Base-by-base conservation (phyloP, 2,329 filamentous ascomycete genomes). In the Beauveria sp. region DNA sequence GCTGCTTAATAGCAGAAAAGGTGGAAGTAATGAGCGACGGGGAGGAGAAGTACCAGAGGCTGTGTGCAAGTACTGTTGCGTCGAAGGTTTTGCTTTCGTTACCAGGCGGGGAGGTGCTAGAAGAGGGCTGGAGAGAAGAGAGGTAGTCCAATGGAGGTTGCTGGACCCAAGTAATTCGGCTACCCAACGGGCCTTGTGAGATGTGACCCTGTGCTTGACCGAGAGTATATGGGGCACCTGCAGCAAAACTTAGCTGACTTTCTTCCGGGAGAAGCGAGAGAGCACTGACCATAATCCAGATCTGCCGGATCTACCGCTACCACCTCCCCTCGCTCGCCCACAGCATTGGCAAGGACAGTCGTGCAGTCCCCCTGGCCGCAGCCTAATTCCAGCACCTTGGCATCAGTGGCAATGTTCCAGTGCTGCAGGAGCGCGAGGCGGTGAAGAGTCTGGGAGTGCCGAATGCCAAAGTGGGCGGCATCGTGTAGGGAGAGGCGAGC, bases 301-400 rank as follows among this genome's bases (percentile, higher is more conserved):
- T 71, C 66, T 0, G 76, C 80, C 0, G 80, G 80, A 70, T 84
- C 81, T 34, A 82, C 66, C 2, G 78, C 80, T 47, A 75, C 74
- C 9, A 82, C 70, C 46, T 67, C 68, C 0, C 79, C 78, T 1
- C 66, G 26, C 14, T 72, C 65, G 8, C 76, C 75, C 2, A 80
- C 73, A 24, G 61, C 73, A 66, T 73, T 66, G 46, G 81, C 81
- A 24, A 84, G 75, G 9, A 76, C 77, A 18, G 76, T 72, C 1
- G 82, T 83, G 64, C 76, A 79, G 64, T 81, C 80, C 3, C 81
- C 82, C 64, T 84, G 82, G 2, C 81, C 82, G 67, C 81, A 84
- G 48, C 81, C 82, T 30, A 84, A 66, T 66, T 84, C 82, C 1
- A 84, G 72, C 9, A 83, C 67, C 5, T 71, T 73, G 18, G 71